These are phyloP conservation scores for Kentomonas sorsogonicus DNA, from an alignment of 208 protist genomes.

Conservation along the genomic window DNA sequence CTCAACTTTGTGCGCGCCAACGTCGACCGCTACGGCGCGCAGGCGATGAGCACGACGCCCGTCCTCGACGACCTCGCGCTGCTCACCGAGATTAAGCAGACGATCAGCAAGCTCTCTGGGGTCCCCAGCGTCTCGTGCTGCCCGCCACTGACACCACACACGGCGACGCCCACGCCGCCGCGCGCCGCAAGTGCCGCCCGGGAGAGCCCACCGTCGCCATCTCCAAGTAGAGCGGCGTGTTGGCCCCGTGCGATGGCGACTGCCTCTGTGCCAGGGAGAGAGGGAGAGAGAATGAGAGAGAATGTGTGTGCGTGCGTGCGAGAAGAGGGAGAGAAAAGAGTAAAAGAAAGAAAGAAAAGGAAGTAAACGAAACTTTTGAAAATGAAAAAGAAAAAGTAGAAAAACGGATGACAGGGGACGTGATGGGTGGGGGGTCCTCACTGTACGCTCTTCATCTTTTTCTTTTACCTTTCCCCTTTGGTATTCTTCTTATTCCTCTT, in stretches of 20 bases:
- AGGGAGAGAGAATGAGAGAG: too few relatives aligned
- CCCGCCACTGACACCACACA: slow-evolving; percentile 43
- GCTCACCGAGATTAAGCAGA: slow-evolving; percentile 38
- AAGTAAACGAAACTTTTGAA: too few relatives aligned
- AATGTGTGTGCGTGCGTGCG: too few relatives aligned
- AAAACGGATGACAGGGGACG: too few relatives aligned
- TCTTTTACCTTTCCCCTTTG: background rate
- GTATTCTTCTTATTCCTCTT: slow-evolving; percentile 9
- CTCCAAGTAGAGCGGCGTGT: too few relatives aligned
- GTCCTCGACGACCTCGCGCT: slow-evolving; percentile 66
- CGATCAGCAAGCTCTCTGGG: slow-evolving; percentile 61
- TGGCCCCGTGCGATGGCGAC: too few relatives aligned
- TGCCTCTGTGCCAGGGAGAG: too few relatives aligned
- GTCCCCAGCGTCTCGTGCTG: slow-evolving; percentile 50
- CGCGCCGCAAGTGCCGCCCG: slow-evolving; percentile 64
- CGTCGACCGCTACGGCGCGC: slow-evolving; percentile 73
- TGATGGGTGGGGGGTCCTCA: too few relatives aligned
- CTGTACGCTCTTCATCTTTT: slow-evolving; percentile 11
- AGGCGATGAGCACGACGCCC: slow-evolving; percentile 57
- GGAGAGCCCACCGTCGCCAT: slow-evolving; percentile 70
- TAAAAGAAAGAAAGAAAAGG: too few relatives aligned
- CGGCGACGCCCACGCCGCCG: slow-evolving; percentile 59
- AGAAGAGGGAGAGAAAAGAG: too few relatives aligned
- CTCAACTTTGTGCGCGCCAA: slow-evolving; percentile 73
- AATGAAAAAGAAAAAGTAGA: slow-evolving; percentile 18